A percentile compares a stretch with the other conserved stretches of the same genome.
Evolutionary conservation across 257 asterid species (phyloP).

Genomic region (Capsicum chinense): DNA sequence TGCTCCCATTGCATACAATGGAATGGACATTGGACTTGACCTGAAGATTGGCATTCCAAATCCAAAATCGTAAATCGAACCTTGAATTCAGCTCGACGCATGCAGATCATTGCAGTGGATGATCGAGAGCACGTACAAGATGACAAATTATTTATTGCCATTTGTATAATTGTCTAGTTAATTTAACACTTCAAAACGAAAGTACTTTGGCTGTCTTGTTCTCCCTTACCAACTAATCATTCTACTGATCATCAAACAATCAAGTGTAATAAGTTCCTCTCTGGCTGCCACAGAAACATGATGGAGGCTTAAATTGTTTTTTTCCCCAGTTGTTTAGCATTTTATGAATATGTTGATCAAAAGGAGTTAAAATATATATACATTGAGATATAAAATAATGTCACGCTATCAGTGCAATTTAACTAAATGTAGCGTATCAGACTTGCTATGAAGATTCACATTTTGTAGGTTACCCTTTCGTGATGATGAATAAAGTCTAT

Average conservation of each 20-base stretch:
- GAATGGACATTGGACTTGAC: constrained; percentile 71
- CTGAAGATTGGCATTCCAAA: constrained; percentile 42
- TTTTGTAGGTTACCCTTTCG: not conserved
- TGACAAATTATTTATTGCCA: constrained; percentile 16
- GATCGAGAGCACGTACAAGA: constrained; percentile 12
- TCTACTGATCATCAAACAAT: constrained; percentile 4
- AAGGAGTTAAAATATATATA: not conserved
- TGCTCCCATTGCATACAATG: constrained; percentile 89
- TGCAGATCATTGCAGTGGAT: not conserved
- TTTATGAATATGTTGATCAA: not conserved
- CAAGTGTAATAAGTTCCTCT: constrained; percentile 24
- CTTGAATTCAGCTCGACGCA: not conserved
- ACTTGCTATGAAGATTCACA: not conserved
- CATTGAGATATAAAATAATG: not conserved
- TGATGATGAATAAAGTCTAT: not conserved
- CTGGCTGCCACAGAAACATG: not conserved
- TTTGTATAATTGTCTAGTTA: not conserved
- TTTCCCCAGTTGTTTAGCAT: not conserved
- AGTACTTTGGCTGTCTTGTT: constrained; percentile 15
- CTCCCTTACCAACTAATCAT: constrained; percentile 17
- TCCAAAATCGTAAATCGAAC: not conserved
- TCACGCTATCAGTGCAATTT: not conserved
- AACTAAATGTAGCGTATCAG: not conserved
- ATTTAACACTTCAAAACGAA: constrained; percentile 11
- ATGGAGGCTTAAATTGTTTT: not conserved